Base-by-base conservation (phyloP, 257 asterid genomes). In the Striga asiatica region DNA sequence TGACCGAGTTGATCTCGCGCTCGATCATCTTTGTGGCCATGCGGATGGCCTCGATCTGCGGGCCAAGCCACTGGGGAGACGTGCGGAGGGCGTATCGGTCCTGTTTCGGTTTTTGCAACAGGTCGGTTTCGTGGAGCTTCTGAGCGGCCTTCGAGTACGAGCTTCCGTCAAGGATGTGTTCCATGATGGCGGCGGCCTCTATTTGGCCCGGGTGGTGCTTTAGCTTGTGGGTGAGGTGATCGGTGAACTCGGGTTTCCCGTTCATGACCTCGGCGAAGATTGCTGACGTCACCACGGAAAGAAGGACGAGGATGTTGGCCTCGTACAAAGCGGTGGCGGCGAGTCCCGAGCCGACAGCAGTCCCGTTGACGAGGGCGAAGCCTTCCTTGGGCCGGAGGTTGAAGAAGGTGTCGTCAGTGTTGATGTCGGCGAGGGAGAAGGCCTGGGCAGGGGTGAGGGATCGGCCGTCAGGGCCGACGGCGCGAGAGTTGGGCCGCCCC, bases 141-240 rank as follows among this genome's bases (percentile, higher is more conserved):
- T 65, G 45, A 0, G 85, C 85, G 2, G 77, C 78, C 13, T 75
- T 75, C 2, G 75, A 80, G 25, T 75, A 79, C 0, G 66, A 51
- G 52, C 85, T 79, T 0, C 85, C 85, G 8, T 67, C 82, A 8
- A 79, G 75, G 24, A 79, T 73, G 46, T 79, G 82, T 20, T 78
- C 85, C 85, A 76, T 79, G 7, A 78, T 75, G 0, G 85, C 85
- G 0, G 85, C 85, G 0, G 85, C 85, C 56, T 78, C 85, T 3
- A 79, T 79, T 39, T 79, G 85, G 0, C 85, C 85, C 0, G 85
- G 85, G 19, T 78, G 85, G 54, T 78, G 85, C 69, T 75, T 78
- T 54, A 78, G 22, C 59, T 75, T 75, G 50, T 79, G 85, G 1
- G 79, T 78, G 60, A 78, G 60, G 19, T 78, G 78, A 42, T 78